These are phyloP conservation scores for Magnolia kwangsiensis DNA, from an alignment of 164 flowering plant genomes.

Conservation along the genomic window DNA sequence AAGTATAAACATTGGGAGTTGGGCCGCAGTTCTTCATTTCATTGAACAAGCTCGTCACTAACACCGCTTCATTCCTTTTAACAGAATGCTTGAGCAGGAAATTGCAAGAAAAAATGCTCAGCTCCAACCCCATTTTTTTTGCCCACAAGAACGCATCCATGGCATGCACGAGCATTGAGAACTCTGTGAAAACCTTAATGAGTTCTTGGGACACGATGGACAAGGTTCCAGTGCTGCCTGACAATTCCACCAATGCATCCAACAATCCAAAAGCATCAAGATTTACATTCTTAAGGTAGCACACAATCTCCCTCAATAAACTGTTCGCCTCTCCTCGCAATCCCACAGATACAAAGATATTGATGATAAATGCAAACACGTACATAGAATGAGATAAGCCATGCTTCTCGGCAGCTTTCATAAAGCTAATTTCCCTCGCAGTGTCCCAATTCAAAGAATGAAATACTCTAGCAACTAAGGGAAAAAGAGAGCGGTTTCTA, in stretches of 20 bases:
- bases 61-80: conserved; percentile 30
- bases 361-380: conserved; percentile 34
- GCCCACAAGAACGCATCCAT: conserved; percentile 34
- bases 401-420: conserved; percentile 24
- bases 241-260: conserved; percentile 24
- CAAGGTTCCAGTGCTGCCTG: conserved; percentile 10
- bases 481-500: conserved; percentile 18
- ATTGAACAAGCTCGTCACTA: conserved; percentile 31
- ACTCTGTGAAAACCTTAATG: conserved; percentile 49
- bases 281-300: conserved; percentile 22
- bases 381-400: conserved; percentile 40
- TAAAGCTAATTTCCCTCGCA: conserved; percentile 30
- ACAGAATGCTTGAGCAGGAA: conserved; percentile 52
- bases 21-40: conserved; percentile 56
- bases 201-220: conserved; percentile 31
- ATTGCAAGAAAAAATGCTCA: conserved; percentile 37
- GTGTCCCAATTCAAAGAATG: conserved; percentile 45
- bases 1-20: conserved; percentile 46
- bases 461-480: conserved; percentile 31
- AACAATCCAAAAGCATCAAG: conserved; percentile 28
- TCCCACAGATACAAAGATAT: conserved; percentile 42
- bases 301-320: conserved; percentile 44
- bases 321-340: conserved; percentile 35
- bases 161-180: conserved; percentile 46
- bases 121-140: conserved; percentile 32